Conservation (phyloP, 2,329 filamentous ascomycete genomes). For the Tolypocladium nubicola region DNA sequence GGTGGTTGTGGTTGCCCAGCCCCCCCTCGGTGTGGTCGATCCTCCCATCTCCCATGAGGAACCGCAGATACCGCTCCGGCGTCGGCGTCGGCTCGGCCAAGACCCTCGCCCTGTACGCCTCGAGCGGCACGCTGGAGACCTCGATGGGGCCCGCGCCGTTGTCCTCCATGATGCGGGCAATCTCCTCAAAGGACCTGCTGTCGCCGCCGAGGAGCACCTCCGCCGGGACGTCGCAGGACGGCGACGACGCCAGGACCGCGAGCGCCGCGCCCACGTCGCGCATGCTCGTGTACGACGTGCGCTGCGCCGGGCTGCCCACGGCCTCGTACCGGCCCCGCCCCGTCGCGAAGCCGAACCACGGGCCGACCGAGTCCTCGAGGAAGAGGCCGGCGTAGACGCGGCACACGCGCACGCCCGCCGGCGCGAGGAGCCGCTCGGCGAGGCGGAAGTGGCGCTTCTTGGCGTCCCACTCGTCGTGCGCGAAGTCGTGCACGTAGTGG, state of each 20-base stretch:
- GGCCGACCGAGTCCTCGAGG: slow-evolving; percentile 20
- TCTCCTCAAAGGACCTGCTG: slow-evolving; percentile 11
- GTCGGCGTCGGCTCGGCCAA: slow-evolving; percentile 7
- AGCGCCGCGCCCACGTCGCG: slow-evolving; percentile 19
- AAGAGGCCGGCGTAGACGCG: slow-evolving; percentile 20
- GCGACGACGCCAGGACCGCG: slow-evolving; percentile 12
- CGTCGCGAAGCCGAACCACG: slow-evolving; percentile 19
- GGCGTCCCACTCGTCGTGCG: slow-evolving; percentile 20
- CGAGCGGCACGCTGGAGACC: slow-evolving; percentile 11
- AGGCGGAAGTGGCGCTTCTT: slow-evolving; percentile 18
- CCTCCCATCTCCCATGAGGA: slow-evolving; percentile 21
- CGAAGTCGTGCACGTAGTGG: slow-evolving; percentile 23
- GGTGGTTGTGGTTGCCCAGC: slow-evolving; percentile 15
- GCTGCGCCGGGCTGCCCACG: slow-evolving; percentile 13
- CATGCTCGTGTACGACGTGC: slow-evolving; percentile 19
- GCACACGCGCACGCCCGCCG: slow-evolving; percentile 13
- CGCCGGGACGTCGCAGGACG: slow-evolving; percentile 12
- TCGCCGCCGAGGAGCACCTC: slow-evolving; percentile 16
- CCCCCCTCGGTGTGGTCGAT: slow-evolving; percentile 13
- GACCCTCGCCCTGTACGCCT: slow-evolving; percentile 13
- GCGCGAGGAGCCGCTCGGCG: slow-evolving; percentile 5
- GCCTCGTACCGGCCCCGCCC: slow-evolving; percentile 15
- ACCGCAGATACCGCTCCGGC: slow-evolving; percentile 17
- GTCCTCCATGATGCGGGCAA: slow-evolving; percentile 14
- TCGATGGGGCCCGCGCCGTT: slow-evolving; percentile 13